phyloP scores from a whole-genome alignment of 2,329 filamentous ascomycete genomes.

The Penicillium occitanis region DNA sequence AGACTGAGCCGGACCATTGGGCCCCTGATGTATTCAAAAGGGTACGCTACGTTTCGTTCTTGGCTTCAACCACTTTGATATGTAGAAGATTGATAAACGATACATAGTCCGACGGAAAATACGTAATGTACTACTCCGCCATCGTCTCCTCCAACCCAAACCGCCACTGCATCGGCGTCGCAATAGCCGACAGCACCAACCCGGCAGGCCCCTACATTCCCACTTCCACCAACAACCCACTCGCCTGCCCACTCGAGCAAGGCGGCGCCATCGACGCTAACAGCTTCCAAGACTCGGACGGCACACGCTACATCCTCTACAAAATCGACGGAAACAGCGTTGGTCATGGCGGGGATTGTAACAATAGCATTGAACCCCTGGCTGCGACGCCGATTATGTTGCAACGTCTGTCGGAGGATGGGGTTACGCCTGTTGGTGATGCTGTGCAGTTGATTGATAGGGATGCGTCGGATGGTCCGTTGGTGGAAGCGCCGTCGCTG shows the following conservation, averaged over 20 bases:
- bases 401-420: slow-evolving; percentile 46
- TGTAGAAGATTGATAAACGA: background rate
- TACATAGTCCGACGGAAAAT: slow-evolving; percentile 47
- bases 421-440: slow-evolving; percentile 54
- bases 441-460: slow-evolving; percentile 60
- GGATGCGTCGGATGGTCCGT: slow-evolving; percentile 61
- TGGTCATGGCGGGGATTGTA: slow-evolving; percentile 57
- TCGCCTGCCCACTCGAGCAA: slow-evolving; percentile 54
- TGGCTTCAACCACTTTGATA: background rate
- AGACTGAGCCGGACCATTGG: slow-evolving; percentile 56
- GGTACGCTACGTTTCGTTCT: slow-evolving; percentile 27
- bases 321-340: slow-evolving; percentile 70
- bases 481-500: slow-evolving; percentile 63
- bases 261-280: slow-evolving; percentile 65
- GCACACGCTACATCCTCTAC: slow-evolving; percentile 60
- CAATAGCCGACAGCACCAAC: slow-evolving; percentile 47
- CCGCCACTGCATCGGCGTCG: slow-evolving; percentile 61
- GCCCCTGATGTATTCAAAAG: slow-evolving; percentile 60
- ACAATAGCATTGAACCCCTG: slow-evolving; percentile 43
- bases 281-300: slow-evolving; percentile 58
- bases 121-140: slow-evolving; percentile 62
- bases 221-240: slow-evolving; percentile 40
- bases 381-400: slow-evolving; percentile 43
- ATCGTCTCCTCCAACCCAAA: slow-evolving; percentile 40
- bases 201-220: slow-evolving; percentile 55